Conservation (phyloP, 2,329 filamentous ascomycete genomes). For the Alternaria alternata region DNA sequence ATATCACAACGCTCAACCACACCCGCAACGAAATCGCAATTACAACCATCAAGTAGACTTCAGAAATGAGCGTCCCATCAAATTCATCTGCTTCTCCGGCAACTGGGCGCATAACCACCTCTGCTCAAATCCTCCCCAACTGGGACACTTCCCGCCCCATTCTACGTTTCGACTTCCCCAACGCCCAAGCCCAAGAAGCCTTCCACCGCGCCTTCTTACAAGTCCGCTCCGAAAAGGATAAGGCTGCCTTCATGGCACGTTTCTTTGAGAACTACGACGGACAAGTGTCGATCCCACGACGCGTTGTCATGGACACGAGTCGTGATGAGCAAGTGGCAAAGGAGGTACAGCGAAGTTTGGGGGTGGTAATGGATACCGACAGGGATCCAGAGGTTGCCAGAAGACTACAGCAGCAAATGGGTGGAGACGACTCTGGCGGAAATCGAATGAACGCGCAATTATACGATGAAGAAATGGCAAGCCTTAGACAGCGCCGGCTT, state of each 20-base stretch:
- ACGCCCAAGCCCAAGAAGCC: not conserved
- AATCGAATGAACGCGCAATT: not conserved
- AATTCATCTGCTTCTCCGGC: not conserved
- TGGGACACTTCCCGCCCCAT: not conserved
- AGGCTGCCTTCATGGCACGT: not conserved
- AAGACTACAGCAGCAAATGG: not conserved
- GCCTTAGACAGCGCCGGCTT: not conserved
- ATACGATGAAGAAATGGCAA: not conserved
- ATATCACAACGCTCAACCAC: not conserved
- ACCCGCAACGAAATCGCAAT: not conserved
- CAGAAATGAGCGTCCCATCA: not conserved
- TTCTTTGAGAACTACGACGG: slow-evolving; percentile 4
- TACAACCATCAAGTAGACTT: not conserved
- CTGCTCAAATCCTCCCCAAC: not conserved
- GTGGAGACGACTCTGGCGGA: not conserved
- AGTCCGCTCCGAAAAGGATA: not conserved
- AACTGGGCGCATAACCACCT: not conserved
- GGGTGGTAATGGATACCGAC: not conserved
- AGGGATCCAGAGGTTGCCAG: not conserved
- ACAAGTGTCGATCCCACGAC: not conserved
- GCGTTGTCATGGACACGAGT: not conserved
- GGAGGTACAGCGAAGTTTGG: not conserved
- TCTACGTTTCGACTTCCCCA: slow-evolving; percentile 6
- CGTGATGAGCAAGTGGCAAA: not conserved
- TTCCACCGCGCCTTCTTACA: slow-evolving; percentile 3